These are phyloP conservation scores for Puccinia horiana DNA, from an alignment of 1,284 basidiomycete genomes.

Conservation along the genomic window DNA sequence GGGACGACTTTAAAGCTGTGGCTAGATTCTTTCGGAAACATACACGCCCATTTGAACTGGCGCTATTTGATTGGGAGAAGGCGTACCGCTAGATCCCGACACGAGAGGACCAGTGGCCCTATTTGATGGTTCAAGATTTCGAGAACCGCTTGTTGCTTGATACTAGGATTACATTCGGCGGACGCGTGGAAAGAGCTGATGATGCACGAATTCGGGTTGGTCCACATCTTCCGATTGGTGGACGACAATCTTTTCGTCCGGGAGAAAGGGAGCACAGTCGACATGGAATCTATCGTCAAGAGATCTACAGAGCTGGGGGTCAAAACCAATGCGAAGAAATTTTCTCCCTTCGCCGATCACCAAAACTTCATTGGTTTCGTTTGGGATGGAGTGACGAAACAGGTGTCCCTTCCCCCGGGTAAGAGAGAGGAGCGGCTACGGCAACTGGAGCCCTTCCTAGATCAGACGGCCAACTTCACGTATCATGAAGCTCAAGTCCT, in stretches of 20 bases:
- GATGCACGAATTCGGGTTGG: background rate
- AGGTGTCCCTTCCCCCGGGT: background rate
- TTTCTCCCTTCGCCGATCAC: background rate
- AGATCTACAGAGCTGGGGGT: background rate
- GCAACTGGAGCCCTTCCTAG: background rate
- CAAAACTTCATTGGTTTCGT: conserved; percentile 21
- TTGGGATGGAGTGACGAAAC: background rate
- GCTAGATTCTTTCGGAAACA: no score
- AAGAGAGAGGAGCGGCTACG: background rate
- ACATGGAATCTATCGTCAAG: background rate
- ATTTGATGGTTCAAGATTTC: no score
- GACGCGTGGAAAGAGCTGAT: conserved; percentile 16
- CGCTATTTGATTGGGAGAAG: no score
- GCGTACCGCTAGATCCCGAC: no score
- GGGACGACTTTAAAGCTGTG: no score
- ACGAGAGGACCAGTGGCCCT: no score
- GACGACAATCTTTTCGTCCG: background rate
- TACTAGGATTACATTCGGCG: background rate
- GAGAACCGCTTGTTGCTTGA: no score
- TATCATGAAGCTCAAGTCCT: background rate
- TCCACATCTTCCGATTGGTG: background rate
- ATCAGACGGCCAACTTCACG: background rate
- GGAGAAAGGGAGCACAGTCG: no score
- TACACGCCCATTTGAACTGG: no score
- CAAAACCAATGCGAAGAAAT: background rate